Percentiles rank a stretch among this genome's conserved stretches.
Evolutionary conservation across 2,329 filamentous ascomycete genomes (phyloP).

Genomic region (Ceratocystis papillata): DNA sequence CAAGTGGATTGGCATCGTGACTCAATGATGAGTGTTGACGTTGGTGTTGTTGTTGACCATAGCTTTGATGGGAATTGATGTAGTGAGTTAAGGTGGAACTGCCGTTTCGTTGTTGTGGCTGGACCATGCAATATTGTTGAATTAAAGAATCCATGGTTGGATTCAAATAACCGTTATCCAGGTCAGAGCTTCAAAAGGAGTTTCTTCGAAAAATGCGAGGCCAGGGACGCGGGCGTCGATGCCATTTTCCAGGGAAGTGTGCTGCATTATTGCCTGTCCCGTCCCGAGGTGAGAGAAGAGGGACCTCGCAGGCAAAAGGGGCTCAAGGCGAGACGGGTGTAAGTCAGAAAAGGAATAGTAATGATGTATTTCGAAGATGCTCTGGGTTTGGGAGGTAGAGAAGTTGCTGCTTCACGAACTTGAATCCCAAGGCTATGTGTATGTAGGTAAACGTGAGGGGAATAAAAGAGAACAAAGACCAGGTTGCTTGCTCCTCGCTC

Average conservation of each 20-base stretch:
- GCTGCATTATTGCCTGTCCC: slow-evolving; percentile 20
- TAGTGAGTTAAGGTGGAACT: neutral
- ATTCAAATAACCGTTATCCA: slow-evolving; percentile 3
- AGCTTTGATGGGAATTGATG: neutral
- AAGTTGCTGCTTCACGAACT: neutral
- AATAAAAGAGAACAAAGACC: no score
- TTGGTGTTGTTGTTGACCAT: neutral
- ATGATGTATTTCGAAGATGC: neutral
- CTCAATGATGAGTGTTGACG: neutral
- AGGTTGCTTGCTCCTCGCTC: no score
- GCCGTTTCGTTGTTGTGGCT: slow-evolving; percentile 16
- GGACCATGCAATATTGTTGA: slow-evolving; percentile 19
- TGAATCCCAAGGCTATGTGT: neutral
- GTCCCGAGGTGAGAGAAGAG: slow-evolving; percentile 17
- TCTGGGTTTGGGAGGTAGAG: neutral
- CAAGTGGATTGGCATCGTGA: neutral
- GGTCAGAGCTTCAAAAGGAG: slow-evolving; percentile 11
- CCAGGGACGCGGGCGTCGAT: slow-evolving; percentile 23
- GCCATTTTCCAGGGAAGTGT: slow-evolving; percentile 19
- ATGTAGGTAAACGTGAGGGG: neutral
- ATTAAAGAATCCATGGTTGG: slow-evolving; percentile 20
- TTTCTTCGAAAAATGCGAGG: slow-evolving; percentile 13
- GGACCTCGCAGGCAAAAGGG: slow-evolving; percentile 14
- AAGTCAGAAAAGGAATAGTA: neutral
- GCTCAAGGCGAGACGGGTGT: neutral